Base-by-base conservation (phyloP, 148 eudicot genomes). In the Bassia scoparia region DNA sequence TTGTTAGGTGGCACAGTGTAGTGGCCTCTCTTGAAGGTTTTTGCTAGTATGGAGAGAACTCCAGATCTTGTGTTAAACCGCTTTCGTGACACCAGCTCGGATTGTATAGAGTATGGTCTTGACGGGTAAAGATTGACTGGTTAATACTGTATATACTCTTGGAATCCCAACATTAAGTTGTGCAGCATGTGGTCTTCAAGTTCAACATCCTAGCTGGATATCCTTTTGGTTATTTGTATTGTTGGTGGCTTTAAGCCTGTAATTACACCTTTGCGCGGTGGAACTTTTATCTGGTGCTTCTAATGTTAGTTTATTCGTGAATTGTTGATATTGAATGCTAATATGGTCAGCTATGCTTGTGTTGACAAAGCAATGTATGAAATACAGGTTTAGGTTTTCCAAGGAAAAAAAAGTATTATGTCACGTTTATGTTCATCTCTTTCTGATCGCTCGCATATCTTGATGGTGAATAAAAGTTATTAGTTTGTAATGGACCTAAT, bases 121-220 rank as follows among this genome's bases (percentile, higher is more conserved):
- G 63, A 61, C 76, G 14, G 68, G 77, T 72, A 67, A 59, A 44
- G 68, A 33, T 50, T 49, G 71, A 73, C 68, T 71, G 53, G 65
- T 61, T 74, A 66, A 68, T 79, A 62, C 74, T 79, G 81, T 79
- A 79, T 74, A 79, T 79, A 79, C 65, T 74, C 74, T 61, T 33
- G 74, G 69, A 53, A 62, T 44, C 48, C 68, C 68, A 30, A 69
- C 46, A 38, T 58, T 52, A 68, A 52, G 76, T 68, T 73, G 77
- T 79, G 78, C 81, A 60, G 74, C 60, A 61, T 50, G 48, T 41
- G 69, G 58, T 60, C 48, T 73, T 62, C 31, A 30, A 60, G 65
- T 67, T 70, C 54, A 26, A 58, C 35, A 33, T 72, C 35, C 44
- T 54, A 15, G 48, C 26, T 30, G 64, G 68, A 48, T 54, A 44